Conservation (phyloP, 2,329 filamentous ascomycete genomes). For the Fusarium torreyae region DNA sequence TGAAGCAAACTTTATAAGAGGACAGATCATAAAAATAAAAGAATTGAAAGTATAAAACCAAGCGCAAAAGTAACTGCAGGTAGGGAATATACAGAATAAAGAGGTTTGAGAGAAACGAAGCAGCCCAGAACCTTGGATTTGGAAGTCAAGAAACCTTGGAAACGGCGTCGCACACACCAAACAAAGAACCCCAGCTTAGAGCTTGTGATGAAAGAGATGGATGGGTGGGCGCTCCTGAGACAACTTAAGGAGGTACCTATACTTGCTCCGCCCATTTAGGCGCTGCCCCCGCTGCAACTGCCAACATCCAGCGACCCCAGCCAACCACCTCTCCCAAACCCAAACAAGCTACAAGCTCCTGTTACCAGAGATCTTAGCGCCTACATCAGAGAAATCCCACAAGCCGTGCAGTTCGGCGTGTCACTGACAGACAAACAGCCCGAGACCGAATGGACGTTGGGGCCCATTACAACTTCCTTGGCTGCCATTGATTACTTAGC, state of each 20-base stretch:
- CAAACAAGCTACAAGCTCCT: constrained; percentile 27
- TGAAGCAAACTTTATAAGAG: constrained; percentile 11
- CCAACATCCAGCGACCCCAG: constrained; percentile 18
- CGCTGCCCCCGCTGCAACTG: constrained; percentile 35
- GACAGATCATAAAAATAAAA: constrained; percentile 3
- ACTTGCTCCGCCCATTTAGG: constrained; percentile 31
- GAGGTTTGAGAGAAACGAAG: constrained; percentile 20
- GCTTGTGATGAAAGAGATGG: constrained; percentile 42
- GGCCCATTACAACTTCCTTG: constrained; percentile 19
- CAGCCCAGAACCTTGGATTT: constrained; percentile 7
- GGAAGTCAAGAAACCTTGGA: constrained; percentile 44
- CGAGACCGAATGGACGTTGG: not conserved
- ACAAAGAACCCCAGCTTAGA: constrained; percentile 5
- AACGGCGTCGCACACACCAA: constrained; percentile 37
- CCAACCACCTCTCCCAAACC: constrained; percentile 26
- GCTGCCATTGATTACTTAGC: constrained; percentile 5
- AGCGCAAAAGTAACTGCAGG: not conserved
- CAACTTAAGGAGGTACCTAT: constrained; percentile 23
- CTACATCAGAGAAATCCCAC: constrained; percentile 8
- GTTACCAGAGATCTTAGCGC: constrained; percentile 39
- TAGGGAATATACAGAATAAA: constrained; percentile 16
- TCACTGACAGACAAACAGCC: constrained; percentile 15
- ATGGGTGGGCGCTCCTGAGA: constrained; percentile 41
- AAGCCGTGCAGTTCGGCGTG: not conserved
- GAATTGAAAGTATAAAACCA: constrained; percentile 5